Evolutionary conservation across 805 yeast species (phyloP).

Genomic region (Dipodascopsis uninucleata): DNA sequence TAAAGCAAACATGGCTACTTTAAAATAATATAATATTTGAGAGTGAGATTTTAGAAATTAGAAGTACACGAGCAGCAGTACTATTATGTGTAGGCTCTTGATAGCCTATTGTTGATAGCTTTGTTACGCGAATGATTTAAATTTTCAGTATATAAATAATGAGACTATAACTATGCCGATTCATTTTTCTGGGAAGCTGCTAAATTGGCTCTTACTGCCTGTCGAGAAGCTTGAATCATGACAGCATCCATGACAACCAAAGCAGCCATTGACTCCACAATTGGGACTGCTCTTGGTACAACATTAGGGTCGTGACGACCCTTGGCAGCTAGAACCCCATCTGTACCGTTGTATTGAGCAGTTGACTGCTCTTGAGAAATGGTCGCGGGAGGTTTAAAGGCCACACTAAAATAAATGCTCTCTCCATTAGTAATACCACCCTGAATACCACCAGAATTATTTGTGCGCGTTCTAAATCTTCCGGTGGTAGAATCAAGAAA

Average conservation of each 20-base stretch:
- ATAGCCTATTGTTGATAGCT: no score
- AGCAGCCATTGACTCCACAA: constrained; percentile 98
- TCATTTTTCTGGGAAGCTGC: no score
- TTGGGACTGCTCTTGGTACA: constrained; percentile 97
- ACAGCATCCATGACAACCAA: constrained; percentile 83
- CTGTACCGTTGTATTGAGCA: constrained; percentile 80
- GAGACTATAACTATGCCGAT: no score
- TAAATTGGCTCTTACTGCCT: constrained; percentile 41
- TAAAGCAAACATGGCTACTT: no score
- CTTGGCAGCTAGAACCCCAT: constrained; percentile 86
- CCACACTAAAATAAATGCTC: constrained; percentile 86
- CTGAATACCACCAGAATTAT: constrained; percentile 95
- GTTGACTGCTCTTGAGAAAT: constrained; percentile 91
- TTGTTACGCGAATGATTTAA: no score
- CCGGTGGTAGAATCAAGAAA: constrained; percentile 55
- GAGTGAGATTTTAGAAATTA: no score
- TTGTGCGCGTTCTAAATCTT: constrained; percentile 77
- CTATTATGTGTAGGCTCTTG: no score
- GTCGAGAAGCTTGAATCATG: constrained; percentile 82
- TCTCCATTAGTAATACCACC: constrained; percentile 98
- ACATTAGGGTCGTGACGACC: constrained; percentile 99
- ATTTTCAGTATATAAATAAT: no score
- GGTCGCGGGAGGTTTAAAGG: constrained; percentile 98
- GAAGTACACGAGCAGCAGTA: no score
- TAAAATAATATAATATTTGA: no score